A percentile compares a stretch with the other conserved stretches of the same genome.
These are phyloP conservation scores for Ilyonectria robusta DNA, from an alignment of 2,329 filamentous ascomycete genomes.

Conservation along the genomic window DNA sequence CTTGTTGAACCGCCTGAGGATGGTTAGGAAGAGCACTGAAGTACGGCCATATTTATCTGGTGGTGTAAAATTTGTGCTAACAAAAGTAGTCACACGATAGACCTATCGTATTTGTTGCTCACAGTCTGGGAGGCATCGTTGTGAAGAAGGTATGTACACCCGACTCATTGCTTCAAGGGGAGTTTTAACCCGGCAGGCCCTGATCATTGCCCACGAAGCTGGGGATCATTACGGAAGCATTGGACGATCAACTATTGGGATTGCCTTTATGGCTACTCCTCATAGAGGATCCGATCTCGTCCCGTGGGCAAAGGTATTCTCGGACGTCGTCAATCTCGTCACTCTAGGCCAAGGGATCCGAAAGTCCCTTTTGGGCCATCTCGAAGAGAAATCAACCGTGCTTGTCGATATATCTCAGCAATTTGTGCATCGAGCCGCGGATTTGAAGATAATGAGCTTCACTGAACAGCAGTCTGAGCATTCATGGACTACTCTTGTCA, in stretches of 20 bases:
- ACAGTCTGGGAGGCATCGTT: slow-evolving; percentile 21
- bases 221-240: not conserved
- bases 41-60: not conserved
- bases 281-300: not conserved
- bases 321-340: not conserved
- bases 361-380: not conserved
- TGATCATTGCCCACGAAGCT: not conserved
- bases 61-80: not conserved
- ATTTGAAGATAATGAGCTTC: not conserved
- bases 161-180: not conserved
- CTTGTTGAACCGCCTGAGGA: not conserved
- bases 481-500: not conserved
- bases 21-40: not conserved
- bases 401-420: not conserved
- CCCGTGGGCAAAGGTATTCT: not conserved
- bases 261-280: not conserved
- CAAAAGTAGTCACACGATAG: not conserved
- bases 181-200: not conserved
- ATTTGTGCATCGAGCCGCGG: not conserved
- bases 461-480: not conserved
- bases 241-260: not conserved
- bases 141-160: not conserved
- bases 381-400: not conserved
- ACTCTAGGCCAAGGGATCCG: not conserved
- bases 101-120: not conserved